phyloP scores from a whole-genome alignment of 345 rosid genomes.

The Camelina sativa region DNA sequence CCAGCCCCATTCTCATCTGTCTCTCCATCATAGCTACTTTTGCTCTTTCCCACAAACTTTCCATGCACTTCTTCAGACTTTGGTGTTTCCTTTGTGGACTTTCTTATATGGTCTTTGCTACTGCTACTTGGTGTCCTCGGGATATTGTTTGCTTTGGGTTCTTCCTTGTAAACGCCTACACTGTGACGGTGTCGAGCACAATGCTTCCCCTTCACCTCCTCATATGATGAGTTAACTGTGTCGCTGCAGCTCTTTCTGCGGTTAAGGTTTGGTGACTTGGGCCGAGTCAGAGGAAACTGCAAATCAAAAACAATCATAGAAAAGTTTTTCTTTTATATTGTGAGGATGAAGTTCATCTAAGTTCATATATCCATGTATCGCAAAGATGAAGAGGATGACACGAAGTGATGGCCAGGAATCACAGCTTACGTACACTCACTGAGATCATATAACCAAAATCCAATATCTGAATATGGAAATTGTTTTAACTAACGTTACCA shows the following conservation, averaged over 20 bases:
- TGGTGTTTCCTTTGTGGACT: conserved; percentile 34
- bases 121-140: conserved; percentile 35
- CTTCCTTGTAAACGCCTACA: conserved; percentile 56
- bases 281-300: conserved; percentile 86
- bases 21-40: conserved; percentile 33
- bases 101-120: conserved; percentile 15
- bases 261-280: conserved; percentile 69
- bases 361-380: neutral
- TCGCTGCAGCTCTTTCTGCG: conserved; percentile 94
- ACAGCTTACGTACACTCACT: neutral
- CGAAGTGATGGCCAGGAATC: neutral
- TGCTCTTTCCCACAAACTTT: conserved; percentile 9
- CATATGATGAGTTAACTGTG: conserved; percentile 48
- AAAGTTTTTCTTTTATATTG: neutral
- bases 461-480: neutral
- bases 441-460: neutral
- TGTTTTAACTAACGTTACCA: neutral
- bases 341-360: neutral
- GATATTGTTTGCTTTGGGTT: conserved; percentile 21
- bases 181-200: conserved; percentile 77
- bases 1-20: conserved; percentile 20
- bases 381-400: conserved; percentile 16
- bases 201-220: conserved; percentile 58
- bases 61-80: conserved; percentile 14
- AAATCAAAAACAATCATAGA: conserved; percentile 18